Percentiles rank a stretch among this genome's conserved stretches.
Evolutionary conservation across 2,329 filamentous ascomycete genomes (phyloP).

Genomic region (Fusarium vanettenii): DNA sequence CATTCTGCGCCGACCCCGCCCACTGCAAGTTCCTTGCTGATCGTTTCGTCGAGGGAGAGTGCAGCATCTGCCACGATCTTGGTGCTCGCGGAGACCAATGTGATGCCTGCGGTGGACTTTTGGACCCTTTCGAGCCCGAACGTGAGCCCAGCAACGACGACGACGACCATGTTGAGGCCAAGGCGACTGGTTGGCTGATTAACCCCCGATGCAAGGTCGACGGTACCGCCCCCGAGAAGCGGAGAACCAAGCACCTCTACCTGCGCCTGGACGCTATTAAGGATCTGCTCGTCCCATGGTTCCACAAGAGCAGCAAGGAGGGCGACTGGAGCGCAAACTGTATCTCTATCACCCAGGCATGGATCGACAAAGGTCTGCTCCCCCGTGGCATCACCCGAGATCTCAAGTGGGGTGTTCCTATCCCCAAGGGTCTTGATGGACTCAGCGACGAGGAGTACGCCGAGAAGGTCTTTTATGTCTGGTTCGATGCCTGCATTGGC

Average conservation of each 20-base stretch:
- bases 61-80: conserved; percentile 77
- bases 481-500: conserved; percentile 93
- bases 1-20: conserved; percentile 79
- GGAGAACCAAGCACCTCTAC: conserved; percentile 91
- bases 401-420: conserved; percentile 84
- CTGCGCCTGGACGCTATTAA: conserved; percentile 88
- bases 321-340: conserved; percentile 83
- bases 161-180: conserved; percentile 49
- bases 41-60: conserved; percentile 84
- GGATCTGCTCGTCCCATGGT: conserved; percentile 81
- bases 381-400: conserved; percentile 92
- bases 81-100: conserved; percentile 81
- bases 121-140: conserved; percentile 74
- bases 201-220: conserved; percentile 94
- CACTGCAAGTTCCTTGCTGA: conserved; percentile 85
- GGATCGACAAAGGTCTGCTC: conserved; percentile 86
- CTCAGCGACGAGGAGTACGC: conserved; percentile 66
- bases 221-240: conserved; percentile 80
- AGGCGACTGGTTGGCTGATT: conserved; percentile 67
- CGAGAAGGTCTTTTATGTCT: conserved; percentile 86
- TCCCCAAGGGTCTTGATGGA: conserved; percentile 59
- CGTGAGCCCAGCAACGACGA: conserved; percentile 49
- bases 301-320: conserved; percentile 76
- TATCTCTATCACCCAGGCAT: conserved; percentile 80
- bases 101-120: conserved; percentile 77